Conservation (phyloP, 1,284 basidiomycete species). For the Pholiota adiposa region DNA sequence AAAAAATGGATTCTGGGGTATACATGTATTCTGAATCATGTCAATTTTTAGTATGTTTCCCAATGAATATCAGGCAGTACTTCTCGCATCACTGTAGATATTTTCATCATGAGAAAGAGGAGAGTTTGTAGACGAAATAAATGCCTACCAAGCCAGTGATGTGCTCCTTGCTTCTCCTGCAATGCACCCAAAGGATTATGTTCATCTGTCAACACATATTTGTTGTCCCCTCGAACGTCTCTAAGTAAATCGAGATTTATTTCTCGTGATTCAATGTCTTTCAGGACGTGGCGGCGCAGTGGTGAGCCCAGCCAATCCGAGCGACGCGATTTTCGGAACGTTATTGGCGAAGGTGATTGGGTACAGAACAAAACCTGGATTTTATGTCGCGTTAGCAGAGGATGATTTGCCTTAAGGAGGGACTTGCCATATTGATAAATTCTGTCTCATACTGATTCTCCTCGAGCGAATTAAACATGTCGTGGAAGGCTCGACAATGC, state of each 20-base stretch:
- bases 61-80: conserved; percentile 62
- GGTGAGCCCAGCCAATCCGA: conserved; percentile 71
- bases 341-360: conserved; percentile 55
- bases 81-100: conserved; percentile 56
- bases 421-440: conserved; percentile 76
- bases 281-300: conserved; percentile 59
- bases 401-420: conserved; percentile 7
- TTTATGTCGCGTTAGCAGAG: conserved; percentile 5
- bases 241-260: conserved; percentile 53
- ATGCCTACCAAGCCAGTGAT: conserved; percentile 79
- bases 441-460: conserved; percentile 54
- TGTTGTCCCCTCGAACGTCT: conserved; percentile 41
- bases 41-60: conserved; percentile 55
- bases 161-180: conserved; percentile 61
- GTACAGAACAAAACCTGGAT: conserved; percentile 81
- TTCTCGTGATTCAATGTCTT: conserved; percentile 53
- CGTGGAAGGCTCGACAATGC: conserved; percentile 83
- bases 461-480: conserved; percentile 50
- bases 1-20: too few relatives aligned
- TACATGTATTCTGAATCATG: too few relatives aligned
- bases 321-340: conserved; percentile 61
- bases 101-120: conserved; percentile 7
- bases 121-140: conserved; percentile 1
- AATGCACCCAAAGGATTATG: conserved; percentile 64
- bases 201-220: conserved; percentile 61